These are phyloP conservation scores for Reticulascus tulasneorum DNA, from an alignment of 2,329 filamentous ascomycete species.

Conservation along the genomic window DNA sequence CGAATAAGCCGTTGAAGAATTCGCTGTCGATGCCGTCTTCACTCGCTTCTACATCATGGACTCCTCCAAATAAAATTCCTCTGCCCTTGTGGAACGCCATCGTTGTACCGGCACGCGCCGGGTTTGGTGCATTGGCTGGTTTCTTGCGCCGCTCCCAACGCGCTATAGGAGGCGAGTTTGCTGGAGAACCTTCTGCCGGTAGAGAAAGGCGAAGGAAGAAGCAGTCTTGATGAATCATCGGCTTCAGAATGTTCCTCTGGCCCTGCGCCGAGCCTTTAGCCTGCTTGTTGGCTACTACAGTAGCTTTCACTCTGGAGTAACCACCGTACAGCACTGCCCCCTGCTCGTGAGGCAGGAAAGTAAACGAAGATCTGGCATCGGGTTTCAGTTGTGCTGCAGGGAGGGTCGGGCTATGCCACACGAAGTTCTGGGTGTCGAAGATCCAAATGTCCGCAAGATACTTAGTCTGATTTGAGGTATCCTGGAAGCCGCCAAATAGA, in stretches of 20 bases:
- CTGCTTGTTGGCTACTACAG: conserved; percentile 57
- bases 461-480: conserved; percentile 90
- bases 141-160: conserved; percentile 93
- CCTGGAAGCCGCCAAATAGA: conserved; percentile 94
- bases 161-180: conserved; percentile 65
- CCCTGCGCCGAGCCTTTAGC: conserved; percentile 57
- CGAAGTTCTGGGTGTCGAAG: conserved; percentile 84
- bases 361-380: conserved; percentile 87
- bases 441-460: conserved; percentile 94
- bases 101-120: conserved; percentile 79
- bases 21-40: conserved; percentile 96
- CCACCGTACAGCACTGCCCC: conserved; percentile 90
- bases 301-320: conserved; percentile 84
- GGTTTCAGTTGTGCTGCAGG: conserved; percentile 81
- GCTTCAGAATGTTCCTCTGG: conserved; percentile 72
- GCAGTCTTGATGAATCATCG: conserved; percentile 89
- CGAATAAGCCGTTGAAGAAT: conserved; percentile 89
- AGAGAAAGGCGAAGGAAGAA: conserved; percentile 84
- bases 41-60: conserved; percentile 86
- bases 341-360: conserved; percentile 82
- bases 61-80: conserved; percentile 89
- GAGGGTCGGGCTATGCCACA: conserved; percentile 75
- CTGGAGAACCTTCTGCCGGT: conserved; percentile 62
- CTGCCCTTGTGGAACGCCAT: conserved; percentile 94
- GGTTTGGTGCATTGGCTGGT: conserved; percentile 82